Evolutionary conservation across 768 basidiomycete genomes (phyloP), one percentile per base, ranked within the genome.

Genomic region (Suillus weaverae): DNA sequence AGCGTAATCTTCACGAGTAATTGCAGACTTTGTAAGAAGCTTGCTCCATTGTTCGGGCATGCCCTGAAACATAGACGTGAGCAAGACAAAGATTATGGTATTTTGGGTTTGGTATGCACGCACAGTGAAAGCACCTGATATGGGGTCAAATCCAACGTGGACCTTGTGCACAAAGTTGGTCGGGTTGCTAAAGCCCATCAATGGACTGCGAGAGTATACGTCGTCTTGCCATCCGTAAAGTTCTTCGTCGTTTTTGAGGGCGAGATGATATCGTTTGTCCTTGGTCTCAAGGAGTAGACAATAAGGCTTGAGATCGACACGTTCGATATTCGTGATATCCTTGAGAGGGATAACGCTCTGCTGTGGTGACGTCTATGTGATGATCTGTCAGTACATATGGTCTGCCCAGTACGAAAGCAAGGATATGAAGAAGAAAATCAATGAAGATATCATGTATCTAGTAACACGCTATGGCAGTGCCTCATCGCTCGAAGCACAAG

Each of bases 121-220:
- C 71, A 93, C 94, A 18, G 96, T 98, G 77, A 99, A 99, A 18
- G 89, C 94, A 13, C 97, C 97, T 48, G 91, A 91, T 51, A 92
- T 82, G 2, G 95, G 93, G 78, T 99, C 97, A 70, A 96, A 98
- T 3, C 95, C 96, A 63, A 99, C 97, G 77, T 99, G 97, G 3
- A 99, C 95, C 75, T 98, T 95, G 81, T 99, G 97, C 0, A 98
- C 94, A 73, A 99, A 99, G 77, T 99, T 97, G 9, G 96, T 98
- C 0, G 97, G 97, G 69, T 91, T 91, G 75, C 90, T 90, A 51
- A 96, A 92, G 33, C 97, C 94, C 89, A 96, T 93, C 57, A 95
- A 81, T 3, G 96, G 95, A 71, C 92, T 94, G 55, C 95, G 86
- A 6, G 86, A 87, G 78, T 99, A 98, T 66, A 99, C 90, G 74